Base-by-base conservation (phyloP, 768 basidiomycete genomes). In the Mycena leptocephala region DNA sequence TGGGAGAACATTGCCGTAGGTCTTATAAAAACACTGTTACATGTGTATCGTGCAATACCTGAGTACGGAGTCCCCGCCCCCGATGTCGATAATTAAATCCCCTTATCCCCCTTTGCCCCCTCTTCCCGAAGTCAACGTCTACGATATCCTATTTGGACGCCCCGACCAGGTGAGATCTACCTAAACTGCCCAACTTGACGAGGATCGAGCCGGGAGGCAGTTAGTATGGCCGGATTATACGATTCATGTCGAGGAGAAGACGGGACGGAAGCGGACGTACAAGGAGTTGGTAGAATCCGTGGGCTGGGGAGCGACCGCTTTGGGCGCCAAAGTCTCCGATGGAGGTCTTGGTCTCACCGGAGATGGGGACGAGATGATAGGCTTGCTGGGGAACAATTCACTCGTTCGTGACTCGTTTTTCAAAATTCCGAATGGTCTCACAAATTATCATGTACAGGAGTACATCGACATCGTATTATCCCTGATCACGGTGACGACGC, bases 301-400 rank as follows among this genome's bases (percentile, higher is more conserved):
- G 0, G 84, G 87, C 13, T 87, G 91, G 63, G 89, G 89, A 20
- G 90, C 92, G 3, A 93, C 93, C 0, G 93, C 90, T 0, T 85
- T 95, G 16, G 89, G 85, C 3, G 81, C 84, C 24, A 86, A 90
- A 7, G 72, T 84, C 16, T 77, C 84, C 0, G 81, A 88, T 22
- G 93, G 93, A 0, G 93, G 95, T 0, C 84, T 94, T 1, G 93
- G 90, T 0, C 80, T 95, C 14, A 79, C 82, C 7, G 81, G 82
- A 0, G 85, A 85, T 51, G 85, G 88, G n/a, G 87, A 86, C 0
- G 92, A 94, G 67, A 90, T 95, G 28, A 87, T 95, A n/a, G 95
- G 93, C 8, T 90, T 96, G 20, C 88, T 95, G 80, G 91, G 90
- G 82, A 89, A 93, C 59, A 96, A 95, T 80, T 92, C 90, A 39